These are phyloP conservation scores for Nepenthes mirabilis DNA, from an alignment of 148 eudicot genomes.

Conservation along the genomic window DNA sequence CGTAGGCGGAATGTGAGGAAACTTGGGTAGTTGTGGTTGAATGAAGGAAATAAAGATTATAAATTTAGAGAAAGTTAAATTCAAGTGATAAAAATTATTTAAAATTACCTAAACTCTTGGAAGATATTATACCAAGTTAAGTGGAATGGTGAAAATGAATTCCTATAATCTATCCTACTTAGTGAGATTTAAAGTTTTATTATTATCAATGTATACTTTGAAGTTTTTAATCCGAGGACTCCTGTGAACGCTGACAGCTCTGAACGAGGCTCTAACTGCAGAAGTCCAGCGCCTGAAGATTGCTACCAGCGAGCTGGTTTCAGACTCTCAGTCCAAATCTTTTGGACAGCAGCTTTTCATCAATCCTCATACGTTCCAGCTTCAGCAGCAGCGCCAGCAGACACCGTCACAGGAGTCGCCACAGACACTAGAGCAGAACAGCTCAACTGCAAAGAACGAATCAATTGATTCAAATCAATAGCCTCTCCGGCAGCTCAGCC, in stretches of 20 bases:
- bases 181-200: too few species aligned
- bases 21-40: too few species aligned
- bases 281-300: slow-evolving; percentile 90
- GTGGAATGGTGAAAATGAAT: too few species aligned
- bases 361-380: slow-evolving; percentile 59
- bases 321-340: slow-evolving; percentile 54
- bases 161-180: too few species aligned
- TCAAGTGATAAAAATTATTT: too few species aligned
- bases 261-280: slow-evolving; percentile 67
- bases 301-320: slow-evolving; percentile 44
- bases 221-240: too few species aligned
- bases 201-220: too few species aligned
- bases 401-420: slow-evolving; percentile 25
- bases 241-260: slow-evolving; percentile 31
- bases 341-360: slow-evolving; percentile 52
- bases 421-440: slow-evolving; percentile 11
- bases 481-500: slow-evolving; percentile 2
- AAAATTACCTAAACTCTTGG: too few species aligned
- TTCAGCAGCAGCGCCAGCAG: slow-evolving; percentile 22
- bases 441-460: slow-evolving; percentile 34
- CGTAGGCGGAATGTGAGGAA: too few species aligned
- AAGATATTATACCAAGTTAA: too few species aligned
- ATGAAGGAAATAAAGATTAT: too few species aligned
- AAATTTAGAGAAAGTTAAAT: too few species aligned
- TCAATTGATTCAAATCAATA: slow-evolving; percentile 13